These are phyloP conservation scores for Mucor indicus DNA, from an alignment of 371 early-diverging fungal species.

Conservation along the genomic window DNA sequence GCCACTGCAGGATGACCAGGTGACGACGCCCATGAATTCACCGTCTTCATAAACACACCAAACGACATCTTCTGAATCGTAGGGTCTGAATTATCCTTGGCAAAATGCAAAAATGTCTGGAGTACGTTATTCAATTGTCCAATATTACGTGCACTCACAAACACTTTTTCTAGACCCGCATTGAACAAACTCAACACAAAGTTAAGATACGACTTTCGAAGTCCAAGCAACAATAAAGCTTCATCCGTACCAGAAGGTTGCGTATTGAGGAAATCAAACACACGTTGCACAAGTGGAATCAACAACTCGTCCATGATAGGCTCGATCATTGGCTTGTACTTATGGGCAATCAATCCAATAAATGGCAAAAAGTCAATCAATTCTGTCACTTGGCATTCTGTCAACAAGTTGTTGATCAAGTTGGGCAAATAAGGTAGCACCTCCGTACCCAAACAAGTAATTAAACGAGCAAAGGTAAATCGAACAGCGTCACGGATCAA, in stretches of 20 bases:
- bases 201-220: conserved; percentile 80
- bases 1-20: conserved; percentile 9
- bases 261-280: conserved; percentile 81
- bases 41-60: conserved; percentile 75
- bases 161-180: conserved; percentile 72
- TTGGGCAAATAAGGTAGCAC: conserved; percentile 79
- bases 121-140: conserved; percentile 72
- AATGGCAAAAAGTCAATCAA: conserved; percentile 87
- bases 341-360: conserved; percentile 78
- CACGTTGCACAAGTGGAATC: conserved; percentile 76
- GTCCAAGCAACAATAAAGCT: conserved; percentile 66
- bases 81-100: conserved; percentile 70
- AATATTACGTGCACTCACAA: conserved; percentile 75
- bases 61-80: conserved; percentile 82
- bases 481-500: conserved; percentile 84
- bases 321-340: conserved; percentile 71
- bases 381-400: conserved; percentile 75
- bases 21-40: conserved; percentile 61
- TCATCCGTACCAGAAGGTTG: conserved; percentile 90
- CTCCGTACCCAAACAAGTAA: conserved; percentile 82
- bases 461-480: conserved; percentile 83
- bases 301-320: conserved; percentile 75
- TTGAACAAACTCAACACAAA: conserved; percentile 84
- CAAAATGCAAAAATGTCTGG: conserved; percentile 75
- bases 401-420: conserved; percentile 76